Base-by-base conservation (phyloP, 805 yeast genomes). In the Teunomyces cretensis region DNA sequence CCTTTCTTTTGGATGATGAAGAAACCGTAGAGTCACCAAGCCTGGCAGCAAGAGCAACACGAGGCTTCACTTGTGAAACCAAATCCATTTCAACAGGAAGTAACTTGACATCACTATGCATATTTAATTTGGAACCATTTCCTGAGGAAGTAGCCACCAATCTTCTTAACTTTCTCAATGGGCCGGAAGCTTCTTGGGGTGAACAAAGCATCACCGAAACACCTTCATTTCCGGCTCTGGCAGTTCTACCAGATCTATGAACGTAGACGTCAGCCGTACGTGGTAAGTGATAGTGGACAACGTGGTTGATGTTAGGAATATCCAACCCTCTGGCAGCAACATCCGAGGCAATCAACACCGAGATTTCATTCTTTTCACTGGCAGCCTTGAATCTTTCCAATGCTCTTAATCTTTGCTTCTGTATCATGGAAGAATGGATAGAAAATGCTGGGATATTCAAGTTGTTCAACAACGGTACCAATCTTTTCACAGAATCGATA, bases 261-360 rank as follows among this genome's bases (percentile, higher is more conserved):
- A 94, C 84, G 60, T 94, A 94, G 41, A 89, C 83, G 60, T 94
- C 99, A 0, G 97, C 97, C 12, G 95, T 76, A 50, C 98, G 76
- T 9, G 99, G 98, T 50, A 94, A 75, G 66, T 94, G 97, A 60
- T 92, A 94, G 65, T 94, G 99, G 15, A 92, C 87, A 40, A 94
- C 98, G 64, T 94, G 98, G 55, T 90, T 84, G 42, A 94, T 91
- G 39, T 78, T 79, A 2, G 96, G 86, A 44, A 94, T 89, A 74
- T 94, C 99, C 48, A 94, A 76, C 48, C 99, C 99, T 74, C 99
- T 81, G 3, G 99, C 99, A 2, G 99, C 99, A 38, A 94, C 98
- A 67, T 94, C 99, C 3, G 98, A 89, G 1, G 97, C 96, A 43
- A 94, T 79, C 44, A 94, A 72, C 2, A 91, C 91, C 0, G 87